Percentiles rank a stretch among this genome's conserved stretches.
phyloP scores from a whole-genome alignment of 306 rosid species.

The Quercus dentata region DNA sequence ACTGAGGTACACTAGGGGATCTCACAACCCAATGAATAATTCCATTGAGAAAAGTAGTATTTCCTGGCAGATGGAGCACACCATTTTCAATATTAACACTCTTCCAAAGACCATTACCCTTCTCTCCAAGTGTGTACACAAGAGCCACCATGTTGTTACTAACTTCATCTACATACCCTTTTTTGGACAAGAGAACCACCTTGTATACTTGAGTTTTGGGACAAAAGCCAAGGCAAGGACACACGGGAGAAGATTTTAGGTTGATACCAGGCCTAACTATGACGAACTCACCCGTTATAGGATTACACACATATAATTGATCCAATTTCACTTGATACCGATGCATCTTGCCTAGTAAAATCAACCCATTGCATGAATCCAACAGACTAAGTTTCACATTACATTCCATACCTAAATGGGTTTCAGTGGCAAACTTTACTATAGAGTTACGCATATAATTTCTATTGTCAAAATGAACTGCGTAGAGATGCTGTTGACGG shows the following conservation, averaged over 20 bases:
- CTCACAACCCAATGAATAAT: background rate
- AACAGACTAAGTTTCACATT: background rate
- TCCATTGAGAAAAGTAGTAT: background rate
- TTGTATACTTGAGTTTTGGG: background rate
- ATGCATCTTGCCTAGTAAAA: background rate
- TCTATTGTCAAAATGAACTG: background rate
- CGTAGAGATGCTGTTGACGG: background rate
- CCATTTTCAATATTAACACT: too few species aligned
- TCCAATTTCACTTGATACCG: background rate
- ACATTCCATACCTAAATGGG: background rate
- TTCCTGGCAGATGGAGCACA: too few species aligned
- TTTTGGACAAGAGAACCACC: background rate
- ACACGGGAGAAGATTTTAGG: too few species aligned
- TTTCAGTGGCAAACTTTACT: background rate
- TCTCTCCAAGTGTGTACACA: too few species aligned
- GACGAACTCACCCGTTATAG: background rate
- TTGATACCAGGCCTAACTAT: background rate
- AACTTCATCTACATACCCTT: background rate
- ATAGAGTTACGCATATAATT: background rate
- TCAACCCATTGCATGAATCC: background rate
- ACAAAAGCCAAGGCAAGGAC: background rate
- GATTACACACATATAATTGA: background rate
- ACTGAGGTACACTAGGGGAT: too few species aligned
- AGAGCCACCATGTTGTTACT: too few species aligned
- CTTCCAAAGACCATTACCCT: too few species aligned